A percentile compares a stretch with the other conserved stretches of the same genome.
phyloP scores from a whole-genome alignment of 2,329 filamentous ascomycete species.

The Harringtonia aguacate region DNA sequence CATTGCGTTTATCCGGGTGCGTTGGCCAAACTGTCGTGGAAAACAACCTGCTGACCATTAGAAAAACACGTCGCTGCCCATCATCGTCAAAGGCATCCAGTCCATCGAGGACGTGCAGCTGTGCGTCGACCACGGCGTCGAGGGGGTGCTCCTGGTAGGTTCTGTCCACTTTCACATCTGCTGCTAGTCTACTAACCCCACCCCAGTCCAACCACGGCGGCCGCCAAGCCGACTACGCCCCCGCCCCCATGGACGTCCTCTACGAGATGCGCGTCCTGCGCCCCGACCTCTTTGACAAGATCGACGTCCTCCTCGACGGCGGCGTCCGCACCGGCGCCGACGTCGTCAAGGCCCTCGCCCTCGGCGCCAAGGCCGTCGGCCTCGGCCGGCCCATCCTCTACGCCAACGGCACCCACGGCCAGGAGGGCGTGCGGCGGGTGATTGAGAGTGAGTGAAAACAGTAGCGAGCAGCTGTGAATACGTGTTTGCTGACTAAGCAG shows the following conservation, averaged over 20 bases:
- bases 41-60: background rate
- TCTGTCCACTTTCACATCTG: constrained; percentile 25
- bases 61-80: constrained; percentile 30
- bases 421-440: constrained; percentile 6
- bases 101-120: constrained; percentile 40
- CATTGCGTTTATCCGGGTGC: constrained; percentile 45
- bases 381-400: constrained; percentile 10
- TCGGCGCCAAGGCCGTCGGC: constrained; percentile 11
- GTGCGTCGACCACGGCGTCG: constrained; percentile 41
- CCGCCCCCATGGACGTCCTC: constrained; percentile 36
- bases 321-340: constrained; percentile 45
- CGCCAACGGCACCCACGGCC: constrained; percentile 7
- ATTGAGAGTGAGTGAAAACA: constrained; percentile 4
- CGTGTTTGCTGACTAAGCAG: background rate
- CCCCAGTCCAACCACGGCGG: constrained; percentile 36
- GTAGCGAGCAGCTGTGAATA: background rate
- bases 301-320: constrained; percentile 45
- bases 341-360: constrained; percentile 10
- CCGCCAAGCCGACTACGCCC: constrained; percentile 27
- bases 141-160: constrained; percentile 41
- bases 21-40: background rate
- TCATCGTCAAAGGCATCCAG: constrained; percentile 52
- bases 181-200: background rate
- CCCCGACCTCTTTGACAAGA: constrained; percentile 32
- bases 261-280: constrained; percentile 20